Base-by-base conservation (phyloP, 2,329 filamentous ascomycete genomes). In the Amauroascus niger region DNA sequence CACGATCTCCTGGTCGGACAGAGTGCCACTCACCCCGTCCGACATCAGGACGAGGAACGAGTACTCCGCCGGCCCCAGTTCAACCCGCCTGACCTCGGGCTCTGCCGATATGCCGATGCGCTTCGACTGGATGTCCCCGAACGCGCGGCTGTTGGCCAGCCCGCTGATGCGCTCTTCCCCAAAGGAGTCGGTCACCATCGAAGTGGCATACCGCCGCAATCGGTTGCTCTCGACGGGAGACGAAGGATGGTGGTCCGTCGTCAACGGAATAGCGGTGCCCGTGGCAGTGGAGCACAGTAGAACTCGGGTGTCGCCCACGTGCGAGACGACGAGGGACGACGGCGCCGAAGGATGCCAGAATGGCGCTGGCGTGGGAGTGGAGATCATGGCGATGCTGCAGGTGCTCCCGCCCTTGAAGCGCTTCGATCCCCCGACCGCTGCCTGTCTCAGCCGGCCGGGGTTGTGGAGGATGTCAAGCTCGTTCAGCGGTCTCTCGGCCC, bases 401-500 rank as follows among this genome's bases (percentile, higher is more conserved):
- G 93, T 98, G 51, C 89, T 95, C 54, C 93, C 93, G 56, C 93
- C 93, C 65, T 90, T 87, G 75, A 97, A 97, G 56, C 88, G 85
- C 26, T 77, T 82, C 1, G 77, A 71, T 16, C 87, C 87, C 26
- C 88, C 88, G 57, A 95, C 91, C 24, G 65, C 65, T 43, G 63
- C 53, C 22, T 69, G 66, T 9, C 67, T 67, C 2, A 74, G 67
- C 49, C 70, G 72, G 37, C 75, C 75, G 0, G 80, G 80, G 40
- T 79, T 72, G 30, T 88, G 87, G 2, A 95, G 78, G 43, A 95
- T 82, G 67, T 95, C 90, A 64, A 90, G 82, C 58, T 84, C 80
- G 70, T 95, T 95, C 46, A 96, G 75, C 0, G 90, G 89, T 22
- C 79, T 76, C 65, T 96, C 90, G 41, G 81, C 78, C 16, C 82